Evolutionary conservation across 345 rosid species (phyloP), one percentile per base, ranked within the genome.

Genomic region (Salix exigua): DNA sequence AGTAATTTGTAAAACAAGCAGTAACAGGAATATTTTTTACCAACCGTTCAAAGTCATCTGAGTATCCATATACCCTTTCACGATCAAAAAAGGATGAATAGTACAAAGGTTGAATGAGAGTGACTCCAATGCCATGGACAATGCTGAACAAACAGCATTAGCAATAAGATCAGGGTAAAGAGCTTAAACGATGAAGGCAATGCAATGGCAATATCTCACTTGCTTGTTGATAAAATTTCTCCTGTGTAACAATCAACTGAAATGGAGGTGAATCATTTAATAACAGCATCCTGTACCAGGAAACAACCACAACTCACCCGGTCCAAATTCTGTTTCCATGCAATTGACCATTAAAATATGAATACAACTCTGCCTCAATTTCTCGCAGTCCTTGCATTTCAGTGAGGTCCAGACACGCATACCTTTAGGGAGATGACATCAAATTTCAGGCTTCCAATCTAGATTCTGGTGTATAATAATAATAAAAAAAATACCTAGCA

Each of bases 31-130:
- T 64, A 48, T 73, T 13, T 66, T 38, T 68, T 70, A 81, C 92
- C 79, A 37, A 93, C 97, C 94, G 83, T 75, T 93, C 97, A 82
- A 93, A 82, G 90, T 93, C 94, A 73, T 93, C 97, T 4, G 88
- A 78, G 78, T 90, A 91, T 73, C 91, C 97, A 79, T 90, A 88
- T 37, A 89, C 81, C 80, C 77, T 84, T 65, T 90, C 96, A 37
- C 94, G 90, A 80, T 51, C 83, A 82, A 92, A 92, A 84, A 88
- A 89, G 31, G 93, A 91, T 28, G 85, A 79, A 84, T 88, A 87
- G 77, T 82, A 75, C 79, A 86, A 75, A 61, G 97, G 94, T 83
- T 93, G 88, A 72, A 93, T 91, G 67, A 93, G 77, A 61, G 96
- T 93, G 71, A 93, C 93, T 83, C 92, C 96, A 74, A 91, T 88